These are phyloP conservation scores for Chalara sp. DNA, from an alignment of 2,329 filamentous ascomycete genomes.

Conservation along the genomic window DNA sequence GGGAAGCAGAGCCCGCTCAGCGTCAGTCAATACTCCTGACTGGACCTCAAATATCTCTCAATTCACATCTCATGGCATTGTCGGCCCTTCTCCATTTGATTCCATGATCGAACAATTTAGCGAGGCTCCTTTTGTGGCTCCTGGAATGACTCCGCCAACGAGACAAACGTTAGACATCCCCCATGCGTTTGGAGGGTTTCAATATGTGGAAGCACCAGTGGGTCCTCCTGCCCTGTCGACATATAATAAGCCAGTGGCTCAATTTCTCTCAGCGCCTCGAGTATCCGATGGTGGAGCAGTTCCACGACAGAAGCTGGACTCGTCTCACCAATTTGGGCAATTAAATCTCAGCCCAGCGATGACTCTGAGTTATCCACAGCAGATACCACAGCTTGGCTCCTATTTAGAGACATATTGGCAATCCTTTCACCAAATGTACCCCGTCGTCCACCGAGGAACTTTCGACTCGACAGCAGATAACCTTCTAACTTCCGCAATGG, in stretches of 20 bases:
- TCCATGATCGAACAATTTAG: slow-evolving; percentile 15
- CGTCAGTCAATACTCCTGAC: slow-evolving; percentile 18
- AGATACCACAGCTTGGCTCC: slow-evolving; percentile 11
- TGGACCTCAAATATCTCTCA: slow-evolving; percentile 17
- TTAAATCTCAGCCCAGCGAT: slow-evolving; percentile 10
- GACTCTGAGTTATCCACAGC: slow-evolving; percentile 9
- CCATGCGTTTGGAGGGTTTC: slow-evolving; percentile 17
- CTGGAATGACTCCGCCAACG: slow-evolving; percentile 20
- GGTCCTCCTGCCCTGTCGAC: slow-evolving; percentile 27
- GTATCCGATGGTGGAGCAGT: slow-evolving; percentile 19
- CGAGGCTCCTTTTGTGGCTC: slow-evolving; percentile 19
- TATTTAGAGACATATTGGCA: slow-evolving; percentile 24
- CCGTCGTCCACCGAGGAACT: slow-evolving; percentile 23
- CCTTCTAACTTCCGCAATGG: slow-evolving; percentile 22
- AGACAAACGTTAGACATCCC: slow-evolving; percentile 19
- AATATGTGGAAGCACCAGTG: slow-evolving; percentile 25
- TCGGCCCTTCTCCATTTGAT: slow-evolving; percentile 14
- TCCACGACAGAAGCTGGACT: slow-evolving; percentile 18
- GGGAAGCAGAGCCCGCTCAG: slow-evolving; percentile 17
- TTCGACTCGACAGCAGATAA: slow-evolving; percentile 15
- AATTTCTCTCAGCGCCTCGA: slow-evolving; percentile 23
- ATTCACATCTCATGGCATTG: slow-evolving; percentile 10
- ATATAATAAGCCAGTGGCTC: slow-evolving; percentile 23
- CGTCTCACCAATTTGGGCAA: slow-evolving; percentile 12
- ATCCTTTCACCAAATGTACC: slow-evolving; percentile 20